Conservation (phyloP, 768 basidiomycete genomes). For the Pleurotus giganteus region DNA sequence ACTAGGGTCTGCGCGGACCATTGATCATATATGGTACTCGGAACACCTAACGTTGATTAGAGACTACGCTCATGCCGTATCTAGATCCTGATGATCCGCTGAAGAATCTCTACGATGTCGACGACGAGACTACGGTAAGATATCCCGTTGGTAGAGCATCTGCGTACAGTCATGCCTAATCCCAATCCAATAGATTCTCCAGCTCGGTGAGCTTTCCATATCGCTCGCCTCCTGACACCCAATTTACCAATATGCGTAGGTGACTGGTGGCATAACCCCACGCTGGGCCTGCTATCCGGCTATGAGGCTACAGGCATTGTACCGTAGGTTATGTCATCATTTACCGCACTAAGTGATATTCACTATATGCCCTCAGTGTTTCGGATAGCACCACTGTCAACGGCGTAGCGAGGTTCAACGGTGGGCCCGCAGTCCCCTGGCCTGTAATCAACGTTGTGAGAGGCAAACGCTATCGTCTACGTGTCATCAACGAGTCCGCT, state of each 20-base stretch:
- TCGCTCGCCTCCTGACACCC: too few species aligned
- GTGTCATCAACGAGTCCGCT: constrained; percentile 49
- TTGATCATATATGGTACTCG: constrained; percentile 31
- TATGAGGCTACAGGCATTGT: constrained; percentile 24
- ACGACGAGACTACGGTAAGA: constrained; percentile 31
- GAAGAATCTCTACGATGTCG: constrained; percentile 40
- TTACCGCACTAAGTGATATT: not conserved
- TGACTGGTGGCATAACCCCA: constrained; percentile 42
- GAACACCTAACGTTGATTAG: not conserved
- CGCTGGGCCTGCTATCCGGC: constrained; percentile 22
- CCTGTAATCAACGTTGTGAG: constrained; percentile 38
- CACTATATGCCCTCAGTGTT: constrained; percentile 5
- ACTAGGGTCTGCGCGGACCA: constrained; percentile 29
- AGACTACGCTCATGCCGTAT: too few species aligned
- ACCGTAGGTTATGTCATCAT: constrained; percentile 9
- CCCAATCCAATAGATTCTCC: constrained; percentile 26
- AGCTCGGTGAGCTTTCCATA: too few species aligned
- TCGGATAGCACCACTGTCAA: constrained; percentile 45
- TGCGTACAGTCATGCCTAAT: not conserved
- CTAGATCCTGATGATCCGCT: constrained; percentile 38
- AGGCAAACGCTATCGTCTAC: constrained; percentile 52
- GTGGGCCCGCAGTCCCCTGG: constrained; percentile 37
- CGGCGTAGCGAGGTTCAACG: constrained; percentile 38
- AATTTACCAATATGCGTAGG: too few species aligned
- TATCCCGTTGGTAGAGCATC: constrained; percentile 1